Evolutionary conservation across 495 filamentous ascomycete species (phyloP).

Genomic region (Venustampulla echinocandica): DNA sequence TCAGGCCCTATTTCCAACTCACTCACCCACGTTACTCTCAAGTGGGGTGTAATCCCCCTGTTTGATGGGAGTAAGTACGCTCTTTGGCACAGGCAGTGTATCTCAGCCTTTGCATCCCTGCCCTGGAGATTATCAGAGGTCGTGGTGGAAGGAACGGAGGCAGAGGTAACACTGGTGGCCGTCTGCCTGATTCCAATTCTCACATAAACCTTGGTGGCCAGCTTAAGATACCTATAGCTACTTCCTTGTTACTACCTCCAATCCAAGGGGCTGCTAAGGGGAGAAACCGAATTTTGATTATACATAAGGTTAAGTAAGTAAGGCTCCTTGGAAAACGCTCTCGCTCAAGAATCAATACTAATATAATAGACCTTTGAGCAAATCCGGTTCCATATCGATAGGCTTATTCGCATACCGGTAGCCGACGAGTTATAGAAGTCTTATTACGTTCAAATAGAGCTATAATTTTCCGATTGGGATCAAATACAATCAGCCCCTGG

Average conservation of each 20-base stretch:
- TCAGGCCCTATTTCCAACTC: no score
- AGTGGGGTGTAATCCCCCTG: no score
- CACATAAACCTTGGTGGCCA: no score
- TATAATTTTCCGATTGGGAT: neutral
- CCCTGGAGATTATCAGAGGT: no score
- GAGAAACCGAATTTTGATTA: constrained; percentile 2
- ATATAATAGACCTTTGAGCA: constrained; percentile 5
- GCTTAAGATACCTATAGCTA: constrained; percentile 4
- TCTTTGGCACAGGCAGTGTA: no score
- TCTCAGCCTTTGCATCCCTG: no score
- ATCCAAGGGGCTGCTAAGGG: constrained; percentile 3
- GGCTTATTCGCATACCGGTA: neutral
- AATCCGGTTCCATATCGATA: constrained; percentile 4
- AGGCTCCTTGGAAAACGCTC: neutral
- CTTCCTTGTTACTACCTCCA: constrained; percentile 3
- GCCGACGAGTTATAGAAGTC: neutral
- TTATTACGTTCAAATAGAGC: neutral
- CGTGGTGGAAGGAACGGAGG: no score
- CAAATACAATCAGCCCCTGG: neutral
- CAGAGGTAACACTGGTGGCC: no score
- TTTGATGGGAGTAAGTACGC: no score
- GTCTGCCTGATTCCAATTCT: no score
- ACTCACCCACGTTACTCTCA: no score
- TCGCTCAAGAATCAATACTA: constrained; percentile 4
- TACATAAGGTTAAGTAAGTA: constrained; percentile 1